phyloP scores from a whole-genome alignment of 2,329 filamentous ascomycete genomes.

The Cercospora beticola region DNA sequence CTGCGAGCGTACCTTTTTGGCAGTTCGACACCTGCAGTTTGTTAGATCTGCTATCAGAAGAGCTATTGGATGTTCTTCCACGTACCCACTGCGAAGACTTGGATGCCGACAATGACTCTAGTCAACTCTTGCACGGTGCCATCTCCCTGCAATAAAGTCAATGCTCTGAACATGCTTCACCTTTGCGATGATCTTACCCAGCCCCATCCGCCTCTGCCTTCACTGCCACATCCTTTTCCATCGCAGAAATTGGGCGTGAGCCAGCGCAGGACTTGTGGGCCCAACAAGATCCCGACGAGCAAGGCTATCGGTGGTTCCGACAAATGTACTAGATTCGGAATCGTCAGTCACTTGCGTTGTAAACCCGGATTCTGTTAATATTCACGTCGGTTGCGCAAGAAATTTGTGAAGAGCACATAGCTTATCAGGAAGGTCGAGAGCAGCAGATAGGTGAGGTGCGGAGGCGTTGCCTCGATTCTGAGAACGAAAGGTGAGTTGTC shows the following conservation, averaged over 20 bases:
- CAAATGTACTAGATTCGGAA: constrained; percentile 41
- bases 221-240: constrained; percentile 17
- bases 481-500: constrained; percentile 4
- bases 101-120: constrained; percentile 49
- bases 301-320: constrained; percentile 52
- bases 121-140: constrained; percentile 44
- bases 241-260: constrained; percentile 44
- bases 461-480: constrained; percentile 45
- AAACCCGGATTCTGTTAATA: not conserved
- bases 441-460: constrained; percentile 48
- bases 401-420: constrained; percentile 49
- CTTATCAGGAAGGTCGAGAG: constrained; percentile 48
- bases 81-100: constrained; percentile 38
- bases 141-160: constrained; percentile 33
- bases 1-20: constrained; percentile 49
- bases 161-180: not conserved
- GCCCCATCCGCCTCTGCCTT: constrained; percentile 41
- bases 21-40: constrained; percentile 32
- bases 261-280: constrained; percentile 43
- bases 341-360: not conserved
- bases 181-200: constrained; percentile 27
- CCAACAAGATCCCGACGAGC: constrained; percentile 47
- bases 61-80: not conserved
- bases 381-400: constrained; percentile 45
- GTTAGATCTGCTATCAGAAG: constrained; percentile 12